Base-by-base conservation (phyloP, 768 basidiomycete genomes). In the Lactifluus hygrophoroides region DNA sequence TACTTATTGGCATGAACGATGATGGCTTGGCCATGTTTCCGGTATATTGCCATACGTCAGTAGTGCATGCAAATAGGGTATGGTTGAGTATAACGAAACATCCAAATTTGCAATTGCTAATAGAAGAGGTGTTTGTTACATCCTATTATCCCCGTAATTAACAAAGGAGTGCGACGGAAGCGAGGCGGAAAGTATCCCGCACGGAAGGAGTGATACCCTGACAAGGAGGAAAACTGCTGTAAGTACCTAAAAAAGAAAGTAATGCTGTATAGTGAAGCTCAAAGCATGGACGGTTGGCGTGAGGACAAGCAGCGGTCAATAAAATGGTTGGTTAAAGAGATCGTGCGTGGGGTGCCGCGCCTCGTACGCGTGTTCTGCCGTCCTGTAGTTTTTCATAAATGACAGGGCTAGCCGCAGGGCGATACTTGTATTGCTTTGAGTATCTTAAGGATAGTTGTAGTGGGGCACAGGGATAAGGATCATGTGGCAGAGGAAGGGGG, bases 351-450 rank as follows among this genome's bases (percentile, higher is more conserved):
- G 83, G 79, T 11, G 70, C 70, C 1, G 86, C 90, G 0, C 91
- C 91, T n/a, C 89, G 74, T 38, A 94, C 65, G 9, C 83, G 76
- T 8, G 81, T 70, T 4, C 81, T 76, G 0, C 90, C 90, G 62
- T 89, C 88, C 62, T 81, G 80, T 60, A 93, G 72, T 19, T 74
- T 77, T 67, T 92, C 88, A 0, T 87, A 91, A 63, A 93, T 78
- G 43, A 93, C 74, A 11, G 91, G 90, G 59, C 87, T 90, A 6
- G 90, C 89, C 11, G 91, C 90, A 0, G 91, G 90, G 23, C 90
- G 76, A 68, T 80, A 92, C 70, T 85, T 90, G 74, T 80, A 80
- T 66, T 90, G 85, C 60, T 86, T 84, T 13, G 88, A 91, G 67
- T 93, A 94, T 61, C 91, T 93, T 56, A 14, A 43, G 6, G 34